Base-by-base conservation (phyloP, 305 asterid genomes). In the Caryopteris hybrid region DNA sequence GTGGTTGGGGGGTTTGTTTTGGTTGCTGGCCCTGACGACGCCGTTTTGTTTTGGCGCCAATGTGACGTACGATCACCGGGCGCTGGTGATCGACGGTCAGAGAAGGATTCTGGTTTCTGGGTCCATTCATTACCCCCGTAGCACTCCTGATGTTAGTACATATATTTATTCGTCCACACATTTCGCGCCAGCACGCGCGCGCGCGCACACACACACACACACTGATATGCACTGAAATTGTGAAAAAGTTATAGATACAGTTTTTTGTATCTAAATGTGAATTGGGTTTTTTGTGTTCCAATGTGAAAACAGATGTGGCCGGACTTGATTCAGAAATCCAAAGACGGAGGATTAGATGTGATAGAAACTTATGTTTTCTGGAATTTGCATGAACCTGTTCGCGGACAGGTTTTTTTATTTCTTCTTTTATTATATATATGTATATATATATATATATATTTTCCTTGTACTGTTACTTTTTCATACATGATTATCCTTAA, bases 101-200 rank as follows among this genome's bases (percentile, higher is more conserved):
- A 87, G 95, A 13, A 74, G 86, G 42, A 74, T 95, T 14, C 65
- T 95, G 36, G 79, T 95, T 41, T 95, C 99, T 51, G 99, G 99
- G 22, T 88, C 99, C 60, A 87, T 91, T 79, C 99, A 95, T 61
- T 95, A 95, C 84, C 97, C 99, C 12, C 89, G 99, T 68, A 95
- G 99, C 77, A 95, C 99, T 51, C 99, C 98, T 41, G 88, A 86
- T 1, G 94, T 84, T 29, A 68, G 88, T 70, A 18, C 18, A 1
- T 22, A 57, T 42, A 20, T 53, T 25, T 25, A 2, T 53, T 3
- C 14, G 38, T 7, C 39, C 33, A 17, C 66, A 5, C 71, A 53
- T 29, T 18, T n/a, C n/a, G 17, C 66, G 10, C 59, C 13, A 66
- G 17, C 56, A 4, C n/a, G n/a, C n/a, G n/a, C n/a, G n/a, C n/a